phyloP scores from a whole-genome alignment of 2,329 filamentous ascomycete genomes.

The Pseudogymnoascus pannorum region DNA sequence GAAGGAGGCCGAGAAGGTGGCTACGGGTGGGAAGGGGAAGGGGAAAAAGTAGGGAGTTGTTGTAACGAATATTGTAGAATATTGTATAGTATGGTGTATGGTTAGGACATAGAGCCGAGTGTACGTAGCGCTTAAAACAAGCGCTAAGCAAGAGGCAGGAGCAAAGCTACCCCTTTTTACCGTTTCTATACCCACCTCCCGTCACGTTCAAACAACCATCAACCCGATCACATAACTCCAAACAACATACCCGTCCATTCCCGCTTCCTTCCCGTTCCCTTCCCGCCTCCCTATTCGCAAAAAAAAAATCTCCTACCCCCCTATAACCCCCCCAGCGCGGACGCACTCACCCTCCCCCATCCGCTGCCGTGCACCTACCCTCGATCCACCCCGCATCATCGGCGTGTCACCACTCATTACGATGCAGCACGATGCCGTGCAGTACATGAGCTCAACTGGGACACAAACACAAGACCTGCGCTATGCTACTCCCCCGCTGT shows the following conservation, averaged over 20 bases:
- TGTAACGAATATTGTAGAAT: neutral
- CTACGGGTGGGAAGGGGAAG: neutral
- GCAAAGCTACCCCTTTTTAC: no score
- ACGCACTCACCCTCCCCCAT: neutral
- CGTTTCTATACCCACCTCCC: no score
- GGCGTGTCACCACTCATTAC: neutral
- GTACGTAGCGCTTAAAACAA: neutral
- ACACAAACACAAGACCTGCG: neutral
- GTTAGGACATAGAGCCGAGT: neutral
- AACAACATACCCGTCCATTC: no score
- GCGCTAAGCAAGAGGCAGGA: neutral
- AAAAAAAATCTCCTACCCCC: no score
- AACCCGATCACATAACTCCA: no score
- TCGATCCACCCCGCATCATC: neutral
- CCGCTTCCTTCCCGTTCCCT: no score
- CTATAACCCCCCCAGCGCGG: neutral
- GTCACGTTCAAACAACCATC: no score
- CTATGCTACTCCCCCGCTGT: neutral
- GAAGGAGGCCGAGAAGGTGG: slow-evolving; percentile 9
- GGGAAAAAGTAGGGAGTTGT: neutral
- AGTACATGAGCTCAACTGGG: neutral
- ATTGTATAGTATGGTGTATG: neutral
- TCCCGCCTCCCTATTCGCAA: no score
- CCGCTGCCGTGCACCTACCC: neutral
- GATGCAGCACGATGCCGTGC: no score